Percentiles rank a stretch among this genome's conserved stretches.
These are phyloP conservation scores for Globisporangium barbulae DNA, from an alignment of 352 stramenopile species.

Conservation along the genomic window DNA sequence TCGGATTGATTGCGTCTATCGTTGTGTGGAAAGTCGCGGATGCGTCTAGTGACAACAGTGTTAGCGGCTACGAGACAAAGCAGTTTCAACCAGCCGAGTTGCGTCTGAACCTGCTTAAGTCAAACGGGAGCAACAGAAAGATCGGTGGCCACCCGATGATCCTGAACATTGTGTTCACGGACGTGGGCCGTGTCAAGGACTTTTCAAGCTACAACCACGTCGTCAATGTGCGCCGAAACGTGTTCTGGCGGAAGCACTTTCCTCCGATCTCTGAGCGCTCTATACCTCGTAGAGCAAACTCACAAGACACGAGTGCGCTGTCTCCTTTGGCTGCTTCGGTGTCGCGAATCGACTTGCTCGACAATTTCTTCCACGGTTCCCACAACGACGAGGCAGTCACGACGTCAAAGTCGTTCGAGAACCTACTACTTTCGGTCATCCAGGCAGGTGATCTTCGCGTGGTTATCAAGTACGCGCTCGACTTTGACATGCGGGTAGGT, in stretches of 20 bases:
- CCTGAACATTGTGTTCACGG: slow-evolving; percentile 20
- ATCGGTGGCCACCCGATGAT: slow-evolving; percentile 5
- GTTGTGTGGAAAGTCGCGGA: slow-evolving; percentile 19
- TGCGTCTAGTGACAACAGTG: neutral
- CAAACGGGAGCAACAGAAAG: neutral
- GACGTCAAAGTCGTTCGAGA: slow-evolving; percentile 52
- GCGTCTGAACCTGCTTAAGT: slow-evolving; percentile 4
- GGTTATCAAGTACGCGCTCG: slow-evolving; percentile 29
- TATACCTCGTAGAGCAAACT: neutral
- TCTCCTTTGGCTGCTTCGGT: neutral
- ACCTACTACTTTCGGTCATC: slow-evolving; percentile 46
- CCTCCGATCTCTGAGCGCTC: slow-evolving; percentile 25
- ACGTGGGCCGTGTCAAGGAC: slow-evolving; percentile 30
- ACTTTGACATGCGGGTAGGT: slow-evolving; percentile 33
- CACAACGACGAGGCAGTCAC: slow-evolving; percentile 39
- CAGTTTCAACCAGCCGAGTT: neutral
- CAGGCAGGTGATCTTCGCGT: slow-evolving; percentile 51
- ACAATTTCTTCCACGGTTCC: slow-evolving; percentile 59
- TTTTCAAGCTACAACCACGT: slow-evolving; percentile 29
- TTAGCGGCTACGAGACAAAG: neutral
- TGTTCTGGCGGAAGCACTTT: slow-evolving; percentile 54
- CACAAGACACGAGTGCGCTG: neutral
- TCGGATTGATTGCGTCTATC: slow-evolving; percentile 38
- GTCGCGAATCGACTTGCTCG: slow-evolving; percentile 34
- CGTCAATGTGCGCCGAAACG: slow-evolving; percentile 40